Percentiles rank a stretch among this genome's conserved stretches.
phyloP scores from a whole-genome alignment of 208 protist species.

The Leishmania tarentolae region DNA sequence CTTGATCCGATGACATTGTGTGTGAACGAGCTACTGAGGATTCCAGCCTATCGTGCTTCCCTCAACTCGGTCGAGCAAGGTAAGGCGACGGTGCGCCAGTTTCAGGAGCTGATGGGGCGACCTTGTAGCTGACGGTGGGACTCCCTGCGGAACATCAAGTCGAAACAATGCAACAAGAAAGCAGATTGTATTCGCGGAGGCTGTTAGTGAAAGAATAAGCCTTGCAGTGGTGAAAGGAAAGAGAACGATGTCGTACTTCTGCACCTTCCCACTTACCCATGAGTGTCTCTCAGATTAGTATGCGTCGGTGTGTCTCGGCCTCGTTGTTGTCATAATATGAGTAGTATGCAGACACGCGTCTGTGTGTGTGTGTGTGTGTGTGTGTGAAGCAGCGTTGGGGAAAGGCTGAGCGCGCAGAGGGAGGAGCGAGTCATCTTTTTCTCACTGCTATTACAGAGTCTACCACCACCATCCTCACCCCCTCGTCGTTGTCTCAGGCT shows the following conservation, averaged over 20 bases:
- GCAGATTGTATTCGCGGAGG: not conserved
- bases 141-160: not conserved
- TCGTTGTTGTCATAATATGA: not conserved
- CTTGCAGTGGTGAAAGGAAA: not conserved
- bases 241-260: no score
- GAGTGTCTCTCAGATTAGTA: not conserved
- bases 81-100: constrained; percentile 15
- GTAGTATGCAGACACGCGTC: not conserved
- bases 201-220: not conserved
- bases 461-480: no score
- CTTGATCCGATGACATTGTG: constrained; percentile 64
- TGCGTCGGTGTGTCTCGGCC: not conserved
- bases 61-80: constrained; percentile 11
- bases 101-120: constrained; percentile 6
- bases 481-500: not conserved
- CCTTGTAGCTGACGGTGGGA: not conserved
- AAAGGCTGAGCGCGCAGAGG: not conserved
- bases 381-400: not conserved
- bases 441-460: not conserved
- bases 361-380: constrained; percentile 1
- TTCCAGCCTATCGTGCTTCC: constrained; percentile 12
- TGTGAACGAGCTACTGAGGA: constrained; percentile 45
- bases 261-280: not conserved
- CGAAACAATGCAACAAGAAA: not conserved
- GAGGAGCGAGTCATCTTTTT: not conserved